A percentile compares a stretch with the other conserved stretches of the same genome.
Evolutionary conservation across 2,329 filamentous ascomycete genomes (phyloP).

Genomic region (Phaeosphaeria sp.): DNA sequence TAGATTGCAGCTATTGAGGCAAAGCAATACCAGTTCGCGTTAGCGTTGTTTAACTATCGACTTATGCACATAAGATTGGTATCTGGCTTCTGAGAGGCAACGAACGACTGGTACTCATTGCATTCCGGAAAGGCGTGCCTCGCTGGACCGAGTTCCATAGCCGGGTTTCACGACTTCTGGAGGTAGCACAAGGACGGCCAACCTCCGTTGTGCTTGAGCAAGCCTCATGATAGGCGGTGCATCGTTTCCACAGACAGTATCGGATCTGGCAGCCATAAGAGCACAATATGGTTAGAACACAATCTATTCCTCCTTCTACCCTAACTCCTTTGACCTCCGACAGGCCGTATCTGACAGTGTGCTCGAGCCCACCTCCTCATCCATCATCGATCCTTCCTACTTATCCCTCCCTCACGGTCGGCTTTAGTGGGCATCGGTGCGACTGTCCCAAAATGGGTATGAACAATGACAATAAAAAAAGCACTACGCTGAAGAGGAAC

Average conservation of each 20-base stretch:
- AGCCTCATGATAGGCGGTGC: no score
- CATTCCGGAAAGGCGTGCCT: no score
- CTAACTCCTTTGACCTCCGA: neutral
- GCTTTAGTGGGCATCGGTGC: neutral
- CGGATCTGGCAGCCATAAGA: neutral
- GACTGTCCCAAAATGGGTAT: neutral
- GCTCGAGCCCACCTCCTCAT: neutral
- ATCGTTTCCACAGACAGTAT: neutral
- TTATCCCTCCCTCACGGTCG: neutral
- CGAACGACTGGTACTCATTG: no score
- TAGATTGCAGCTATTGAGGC: no score
- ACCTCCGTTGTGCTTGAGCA: no score
- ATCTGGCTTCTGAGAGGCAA: no score
- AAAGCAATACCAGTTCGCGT: no score
- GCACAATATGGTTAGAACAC: neutral
- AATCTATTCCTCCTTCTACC: neutral
- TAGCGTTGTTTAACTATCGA: no score
- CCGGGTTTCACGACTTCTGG: no score
- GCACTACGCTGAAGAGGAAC: constrained; percentile 25
- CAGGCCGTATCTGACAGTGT: neutral
- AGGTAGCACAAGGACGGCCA: no score
- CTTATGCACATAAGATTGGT: no score
- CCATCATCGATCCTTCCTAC: neutral
- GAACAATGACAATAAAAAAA: constrained; percentile 8
- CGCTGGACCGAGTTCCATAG: no score